These are phyloP conservation scores for Aspergillus mulundensis DNA, from an alignment of 495 filamentous ascomycete genomes.

Conservation along the genomic window DNA sequence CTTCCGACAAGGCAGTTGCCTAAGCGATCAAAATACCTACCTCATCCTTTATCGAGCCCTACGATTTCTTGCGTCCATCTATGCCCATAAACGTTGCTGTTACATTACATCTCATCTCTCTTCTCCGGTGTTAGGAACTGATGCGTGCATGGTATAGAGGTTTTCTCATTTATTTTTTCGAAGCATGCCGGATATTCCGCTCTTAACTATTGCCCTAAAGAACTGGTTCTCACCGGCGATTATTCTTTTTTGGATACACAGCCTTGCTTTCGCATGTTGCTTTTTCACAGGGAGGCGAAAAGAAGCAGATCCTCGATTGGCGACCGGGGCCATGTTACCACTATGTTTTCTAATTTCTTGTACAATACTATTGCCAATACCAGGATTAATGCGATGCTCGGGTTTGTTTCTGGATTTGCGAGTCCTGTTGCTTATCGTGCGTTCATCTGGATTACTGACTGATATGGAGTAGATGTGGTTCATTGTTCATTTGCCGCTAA, in stretches of 20 bases:
- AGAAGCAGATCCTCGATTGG: conserved; percentile 14
- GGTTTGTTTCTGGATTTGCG: not conserved
- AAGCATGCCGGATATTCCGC: conserved; percentile 22
- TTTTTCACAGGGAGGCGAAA: conserved; percentile 11
- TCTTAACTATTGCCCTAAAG: conserved; percentile 28
- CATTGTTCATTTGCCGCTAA: not conserved
- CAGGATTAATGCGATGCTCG: conserved; percentile 35
- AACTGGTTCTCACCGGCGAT: conserved; percentile 30
- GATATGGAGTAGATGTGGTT: not conserved
- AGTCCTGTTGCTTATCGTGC: not conserved
- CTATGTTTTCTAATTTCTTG: conserved; percentile 26
- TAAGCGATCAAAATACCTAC: conserved; percentile 24
- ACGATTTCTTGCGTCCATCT: conserved; percentile 19
- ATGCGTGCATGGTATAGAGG: conserved; percentile 44
- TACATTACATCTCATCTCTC: conserved; percentile 34
- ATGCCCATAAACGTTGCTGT: conserved; percentile 25
- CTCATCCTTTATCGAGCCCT: conserved; percentile 14
- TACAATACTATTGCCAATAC: conserved; percentile 39
- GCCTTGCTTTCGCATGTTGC: conserved; percentile 16
- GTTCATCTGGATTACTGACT: not conserved
- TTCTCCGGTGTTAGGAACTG: conserved; percentile 46
- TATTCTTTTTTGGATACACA: conserved; percentile 28
- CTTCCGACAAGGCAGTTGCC: conserved; percentile 39
- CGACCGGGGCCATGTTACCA: conserved; percentile 13
- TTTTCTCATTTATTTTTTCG: conserved; percentile 19